Evolutionary conservation across 148 eudicot genomes (phyloP).

Genomic region (Chenopodium suecicum): DNA sequence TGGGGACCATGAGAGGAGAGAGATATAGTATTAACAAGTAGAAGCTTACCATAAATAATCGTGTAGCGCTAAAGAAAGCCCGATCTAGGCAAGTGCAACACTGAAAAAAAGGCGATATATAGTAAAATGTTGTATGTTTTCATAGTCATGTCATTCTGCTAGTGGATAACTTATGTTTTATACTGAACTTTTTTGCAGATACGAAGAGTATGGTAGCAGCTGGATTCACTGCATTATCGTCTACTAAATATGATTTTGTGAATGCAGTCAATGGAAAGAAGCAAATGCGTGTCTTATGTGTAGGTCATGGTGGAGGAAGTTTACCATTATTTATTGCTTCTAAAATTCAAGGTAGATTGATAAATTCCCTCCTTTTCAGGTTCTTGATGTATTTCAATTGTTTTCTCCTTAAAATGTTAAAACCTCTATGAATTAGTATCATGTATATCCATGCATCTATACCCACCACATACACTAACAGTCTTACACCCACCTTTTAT

Average conservation of each 20-base stretch:
- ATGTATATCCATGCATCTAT: not conserved
- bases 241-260: slow-evolving; percentile 59
- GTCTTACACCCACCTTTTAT: not conserved
- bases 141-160: not conserved
- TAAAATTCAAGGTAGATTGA: slow-evolving; percentile 62
- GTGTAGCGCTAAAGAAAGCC: no score
- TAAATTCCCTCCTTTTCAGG: not conserved
- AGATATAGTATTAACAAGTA: no score
- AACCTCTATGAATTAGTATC: not conserved
- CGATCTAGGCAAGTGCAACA: no score
- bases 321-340: slow-evolving; percentile 78
- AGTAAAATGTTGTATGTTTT: not conserved
- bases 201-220: slow-evolving; percentile 84
- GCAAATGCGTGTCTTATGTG: slow-evolving; percentile 67
- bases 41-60: no score
- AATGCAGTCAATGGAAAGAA: slow-evolving; percentile 51
- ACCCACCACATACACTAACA: not conserved
- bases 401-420: not conserved
- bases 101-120: no score
- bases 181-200: slow-evolving; percentile 45
- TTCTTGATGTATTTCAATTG: not conserved
- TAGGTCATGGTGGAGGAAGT: slow-evolving; percentile 99
- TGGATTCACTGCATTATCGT: slow-evolving; percentile 67
- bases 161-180: not conserved
- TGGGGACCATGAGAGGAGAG: no score